These are phyloP conservation scores for Globisporangium ultimum DNA, from an alignment of 352 stramenopile genomes.

Conservation along the genomic window DNA sequence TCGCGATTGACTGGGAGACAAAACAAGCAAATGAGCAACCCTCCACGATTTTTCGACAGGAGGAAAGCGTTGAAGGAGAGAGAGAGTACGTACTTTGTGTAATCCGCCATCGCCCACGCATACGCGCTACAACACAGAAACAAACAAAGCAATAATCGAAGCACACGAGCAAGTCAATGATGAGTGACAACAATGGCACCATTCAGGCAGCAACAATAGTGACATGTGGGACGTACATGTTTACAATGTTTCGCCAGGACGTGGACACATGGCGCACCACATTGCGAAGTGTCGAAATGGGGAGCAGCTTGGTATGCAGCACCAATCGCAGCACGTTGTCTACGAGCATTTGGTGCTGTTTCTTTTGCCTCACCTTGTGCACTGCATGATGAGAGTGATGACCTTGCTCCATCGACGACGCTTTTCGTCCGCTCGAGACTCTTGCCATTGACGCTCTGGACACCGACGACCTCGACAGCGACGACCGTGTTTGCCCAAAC, in stretches of 20 bases:
- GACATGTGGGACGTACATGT: slow-evolving; percentile 30
- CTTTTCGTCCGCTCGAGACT: background rate
- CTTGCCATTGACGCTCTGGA: background rate
- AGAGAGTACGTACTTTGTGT: slow-evolving; percentile 32
- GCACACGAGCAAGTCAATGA: background rate
- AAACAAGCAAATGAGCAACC: background rate
- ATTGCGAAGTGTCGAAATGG: slow-evolving; percentile 25
- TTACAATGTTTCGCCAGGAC: slow-evolving; percentile 37
- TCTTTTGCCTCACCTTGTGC: slow-evolving; percentile 18
- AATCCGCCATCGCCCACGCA: slow-evolving; percentile 51
- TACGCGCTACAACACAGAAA: slow-evolving; percentile 27
- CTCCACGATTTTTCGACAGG: background rate
- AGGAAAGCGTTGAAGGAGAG: background rate
- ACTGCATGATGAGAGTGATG: background rate
- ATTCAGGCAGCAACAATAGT: background rate
- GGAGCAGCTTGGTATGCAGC: slow-evolving; percentile 36
- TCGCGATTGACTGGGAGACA: slow-evolving; percentile 9
- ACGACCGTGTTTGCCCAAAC: background rate
- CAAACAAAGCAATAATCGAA: slow-evolving; percentile 2
- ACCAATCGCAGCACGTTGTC: slow-evolving; percentile 45
- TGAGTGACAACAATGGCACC: background rate
- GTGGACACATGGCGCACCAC: slow-evolving; percentile 38
- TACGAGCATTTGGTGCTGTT: slow-evolving; percentile 8
- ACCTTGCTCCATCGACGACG: slow-evolving; percentile 1
- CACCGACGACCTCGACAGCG: background rate